Percentiles rank a stretch among this genome's conserved stretches.
Evolutionary conservation across 495 filamentous ascomycete genomes (phyloP).

Genomic region (Penicillium argentinense): DNA sequence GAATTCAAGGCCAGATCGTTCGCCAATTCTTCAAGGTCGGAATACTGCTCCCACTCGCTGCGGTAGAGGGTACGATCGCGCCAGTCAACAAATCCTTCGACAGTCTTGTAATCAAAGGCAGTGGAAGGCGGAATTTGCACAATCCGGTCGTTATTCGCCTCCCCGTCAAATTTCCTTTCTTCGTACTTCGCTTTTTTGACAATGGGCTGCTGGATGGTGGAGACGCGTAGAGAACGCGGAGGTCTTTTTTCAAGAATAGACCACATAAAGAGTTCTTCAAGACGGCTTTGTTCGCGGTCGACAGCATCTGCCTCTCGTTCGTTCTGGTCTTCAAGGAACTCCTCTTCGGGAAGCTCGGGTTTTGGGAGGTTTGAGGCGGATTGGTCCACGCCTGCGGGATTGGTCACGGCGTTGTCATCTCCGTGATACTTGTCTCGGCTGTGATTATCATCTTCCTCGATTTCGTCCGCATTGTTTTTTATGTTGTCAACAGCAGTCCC

Average conservation of each 20-base stretch:
- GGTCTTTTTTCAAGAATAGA: conserved; percentile 39
- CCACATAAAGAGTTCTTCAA: conserved; percentile 61
- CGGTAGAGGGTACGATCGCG: conserved; percentile 42
- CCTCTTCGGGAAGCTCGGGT: conserved; percentile 9
- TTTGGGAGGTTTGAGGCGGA: not conserved
- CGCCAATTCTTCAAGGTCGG: conserved; percentile 27
- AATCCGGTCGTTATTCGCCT: no score
- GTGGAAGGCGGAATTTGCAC: no score
- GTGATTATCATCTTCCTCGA: no score
- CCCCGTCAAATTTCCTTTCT: no score
- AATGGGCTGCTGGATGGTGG: conserved; percentile 1
- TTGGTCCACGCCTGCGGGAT: not conserved
- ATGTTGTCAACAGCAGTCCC: no score
- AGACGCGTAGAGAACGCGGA: conserved; percentile 12
- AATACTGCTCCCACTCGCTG: conserved; percentile 51
- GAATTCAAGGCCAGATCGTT: conserved; percentile 35
- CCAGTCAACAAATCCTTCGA: conserved; percentile 44
- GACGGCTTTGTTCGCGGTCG: conserved; percentile 49
- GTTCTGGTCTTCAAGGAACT: conserved; percentile 27
- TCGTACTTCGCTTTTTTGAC: conserved; percentile 7
- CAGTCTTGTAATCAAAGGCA: conserved; percentile 27
- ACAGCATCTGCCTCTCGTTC: conserved; percentile 54
- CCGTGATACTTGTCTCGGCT: no score
- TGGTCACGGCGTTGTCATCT: no score
- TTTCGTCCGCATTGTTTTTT: no score